Percentiles rank a stretch among this genome's conserved stretches.
These are phyloP conservation scores for Toxicodendron radicans DNA, from an alignment of 345 rosid species.

Conservation along the genomic window DNA sequence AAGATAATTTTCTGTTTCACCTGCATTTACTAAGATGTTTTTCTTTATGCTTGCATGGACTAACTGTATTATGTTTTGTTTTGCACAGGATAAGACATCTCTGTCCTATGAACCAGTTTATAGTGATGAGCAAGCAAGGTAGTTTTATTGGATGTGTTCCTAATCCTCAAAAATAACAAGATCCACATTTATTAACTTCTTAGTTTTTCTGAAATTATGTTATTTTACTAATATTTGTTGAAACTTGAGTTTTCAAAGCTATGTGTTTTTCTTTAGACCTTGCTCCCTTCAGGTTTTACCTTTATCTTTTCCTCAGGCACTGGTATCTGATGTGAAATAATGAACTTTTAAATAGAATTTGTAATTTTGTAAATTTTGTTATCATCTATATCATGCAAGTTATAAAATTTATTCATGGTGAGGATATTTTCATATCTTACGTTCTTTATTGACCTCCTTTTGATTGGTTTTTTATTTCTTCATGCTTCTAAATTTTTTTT, in stretches of 20 bases:
- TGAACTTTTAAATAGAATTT: neutral
- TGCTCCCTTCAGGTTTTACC: neutral
- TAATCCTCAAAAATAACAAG: neutral
- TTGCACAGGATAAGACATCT: conserved; percentile 77
- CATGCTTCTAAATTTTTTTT: conserved; percentile 4
- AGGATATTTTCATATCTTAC: neutral
- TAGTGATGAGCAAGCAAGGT: conserved; percentile 91
- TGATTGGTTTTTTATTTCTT: neutral
- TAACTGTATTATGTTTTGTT: conserved; percentile 17
- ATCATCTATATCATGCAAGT: neutral
- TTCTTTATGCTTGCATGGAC: neutral
- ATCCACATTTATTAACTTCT: too few relatives aligned
- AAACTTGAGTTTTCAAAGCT: neutral
- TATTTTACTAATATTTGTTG: neutral
- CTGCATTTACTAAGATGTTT: neutral
- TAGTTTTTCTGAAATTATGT: too few relatives aligned
- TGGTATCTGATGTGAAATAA: neutral
- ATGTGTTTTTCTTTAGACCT: neutral
- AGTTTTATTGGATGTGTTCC: neutral
- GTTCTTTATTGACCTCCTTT: neutral
- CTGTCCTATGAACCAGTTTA: conserved; percentile 82
- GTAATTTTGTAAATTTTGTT: neutral
- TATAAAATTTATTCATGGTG: neutral
- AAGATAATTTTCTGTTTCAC: neutral
- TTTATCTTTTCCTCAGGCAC: neutral